Conservation (phyloP, 2,329 filamentous ascomycete species). For the Hypoxylon sp. region DNA sequence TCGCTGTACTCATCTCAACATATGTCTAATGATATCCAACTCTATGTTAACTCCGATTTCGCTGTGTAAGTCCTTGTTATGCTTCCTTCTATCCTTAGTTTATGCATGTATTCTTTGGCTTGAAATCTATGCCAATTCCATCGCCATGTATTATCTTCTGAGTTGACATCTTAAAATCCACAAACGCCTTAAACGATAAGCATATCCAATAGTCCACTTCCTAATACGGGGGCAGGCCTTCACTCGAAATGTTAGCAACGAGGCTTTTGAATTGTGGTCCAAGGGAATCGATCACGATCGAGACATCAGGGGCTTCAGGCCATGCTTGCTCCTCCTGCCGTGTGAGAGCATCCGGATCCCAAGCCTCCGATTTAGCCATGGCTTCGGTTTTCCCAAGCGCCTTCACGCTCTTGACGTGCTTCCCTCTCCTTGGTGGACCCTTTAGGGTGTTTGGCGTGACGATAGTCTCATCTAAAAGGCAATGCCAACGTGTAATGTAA, state of each 20-base stretch:
- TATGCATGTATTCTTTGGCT: too few species aligned
- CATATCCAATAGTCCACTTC: neutral
- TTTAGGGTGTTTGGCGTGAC: slow-evolving; percentile 72
- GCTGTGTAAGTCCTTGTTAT: neutral
- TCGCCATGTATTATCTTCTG: neutral
- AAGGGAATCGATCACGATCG: slow-evolving; percentile 45
- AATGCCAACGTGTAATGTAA: slow-evolving; percentile 80
- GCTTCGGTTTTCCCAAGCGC: slow-evolving; percentile 62
- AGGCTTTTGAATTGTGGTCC: slow-evolving; percentile 44
- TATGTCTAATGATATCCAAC: neutral
- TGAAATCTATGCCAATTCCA: neutral
- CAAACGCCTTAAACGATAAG: neutral
- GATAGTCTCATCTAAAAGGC: slow-evolving; percentile 76
- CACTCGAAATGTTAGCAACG: slow-evolving; percentile 46
- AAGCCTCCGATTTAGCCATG: slow-evolving; percentile 47
- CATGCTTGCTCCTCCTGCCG: slow-evolving; percentile 52
- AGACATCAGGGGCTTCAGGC: slow-evolving; percentile 60
- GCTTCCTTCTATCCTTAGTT: neutral
- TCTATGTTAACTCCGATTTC: neutral
- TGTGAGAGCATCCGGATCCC: slow-evolving; percentile 47
- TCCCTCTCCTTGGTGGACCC: slow-evolving; percentile 68
- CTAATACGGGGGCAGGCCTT: slow-evolving; percentile 24
- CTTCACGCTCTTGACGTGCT: slow-evolving; percentile 63
- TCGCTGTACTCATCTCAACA: neutral
- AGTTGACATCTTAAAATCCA: neutral